A percentile compares a stretch with the other conserved stretches of the same genome.
phyloP scores from a whole-genome alignment of 2,329 filamentous ascomycete genomes.

The Aspergillus sp. region DNA sequence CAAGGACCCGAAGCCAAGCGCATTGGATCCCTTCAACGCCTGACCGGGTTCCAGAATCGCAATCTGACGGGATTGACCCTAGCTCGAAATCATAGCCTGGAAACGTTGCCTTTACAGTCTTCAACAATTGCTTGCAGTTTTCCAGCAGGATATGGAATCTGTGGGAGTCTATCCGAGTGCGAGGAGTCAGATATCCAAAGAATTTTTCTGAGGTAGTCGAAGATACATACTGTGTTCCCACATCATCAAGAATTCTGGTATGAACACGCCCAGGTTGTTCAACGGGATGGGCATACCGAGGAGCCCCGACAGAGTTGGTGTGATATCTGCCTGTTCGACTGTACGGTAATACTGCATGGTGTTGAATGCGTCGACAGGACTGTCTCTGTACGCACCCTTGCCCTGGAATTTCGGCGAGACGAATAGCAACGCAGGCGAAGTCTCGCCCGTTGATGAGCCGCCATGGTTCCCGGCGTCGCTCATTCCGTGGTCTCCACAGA shows the following conservation, averaged over 20 bases:
- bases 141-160: conserved; percentile 59
- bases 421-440: conserved; percentile 84
- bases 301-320: conserved; percentile 76
- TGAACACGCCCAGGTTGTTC: conserved; percentile 84
- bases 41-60: conserved; percentile 13
- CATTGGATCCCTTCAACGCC: conserved; percentile 55
- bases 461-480: conserved; percentile 97
- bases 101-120: conserved; percentile 67
- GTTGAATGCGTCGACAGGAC: conserved; percentile 51
- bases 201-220: background rate
- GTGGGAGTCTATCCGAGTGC: conserved; percentile 42
- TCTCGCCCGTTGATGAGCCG: conserved; percentile 86
- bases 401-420: conserved; percentile 70
- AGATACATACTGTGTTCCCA: conserved; percentile 54
- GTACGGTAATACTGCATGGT: conserved; percentile 76
- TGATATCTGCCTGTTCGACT: conserved; percentile 91
- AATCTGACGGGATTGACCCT: conserved; percentile 10
- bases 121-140: conserved; percentile 73
- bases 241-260: conserved; percentile 66
- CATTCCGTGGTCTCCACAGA: conserved; percentile 98
- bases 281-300: conserved; percentile 79
- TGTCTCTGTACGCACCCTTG: conserved; percentile 37
- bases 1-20: conserved; percentile 48
- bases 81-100: conserved; percentile 43
- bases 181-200: no score